A percentile compares a stretch with the other conserved stretches of the same genome.
Conservation (phyloP, 163 green algal species). For the Smithsoniella earleae region DNA sequence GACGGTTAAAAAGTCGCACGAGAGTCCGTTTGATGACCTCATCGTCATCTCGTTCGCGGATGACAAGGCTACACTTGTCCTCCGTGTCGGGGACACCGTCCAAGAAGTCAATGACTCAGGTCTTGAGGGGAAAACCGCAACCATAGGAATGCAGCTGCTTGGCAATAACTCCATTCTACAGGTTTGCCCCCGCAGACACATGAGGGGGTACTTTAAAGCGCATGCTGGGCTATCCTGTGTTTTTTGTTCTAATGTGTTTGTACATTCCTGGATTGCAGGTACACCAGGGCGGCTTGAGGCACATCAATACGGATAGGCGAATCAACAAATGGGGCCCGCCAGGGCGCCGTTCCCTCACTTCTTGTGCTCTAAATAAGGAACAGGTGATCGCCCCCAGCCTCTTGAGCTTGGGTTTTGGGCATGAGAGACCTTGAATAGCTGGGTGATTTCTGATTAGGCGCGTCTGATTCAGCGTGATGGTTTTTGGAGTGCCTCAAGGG, state of each 20-base stretch:
- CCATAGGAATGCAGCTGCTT: conserved; percentile 72
- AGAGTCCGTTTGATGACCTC: conserved; percentile 65
- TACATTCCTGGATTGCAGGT: conserved; percentile 68
- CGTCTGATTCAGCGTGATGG: no score
- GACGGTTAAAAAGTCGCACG: conserved; percentile 56
- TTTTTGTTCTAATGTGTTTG: background rate
- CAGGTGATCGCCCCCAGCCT: conserved; percentile 46
- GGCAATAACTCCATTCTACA: conserved; percentile 89
- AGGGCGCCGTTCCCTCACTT: conserved; percentile 62
- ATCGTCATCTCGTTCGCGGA: conserved; percentile 73
- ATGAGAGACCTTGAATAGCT: no score
- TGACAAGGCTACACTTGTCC: conserved; percentile 20
- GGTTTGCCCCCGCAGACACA: conserved; percentile 52
- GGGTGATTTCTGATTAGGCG: no score
- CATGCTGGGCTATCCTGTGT: no score
- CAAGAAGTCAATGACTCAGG: conserved; percentile 91
- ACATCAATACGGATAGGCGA: conserved; percentile 80
- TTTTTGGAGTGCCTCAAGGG: no score
- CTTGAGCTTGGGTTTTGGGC: no score
- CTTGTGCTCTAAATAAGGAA: conserved; percentile 69
- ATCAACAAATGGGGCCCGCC: conserved; percentile 95
- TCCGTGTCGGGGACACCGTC: conserved; percentile 74
- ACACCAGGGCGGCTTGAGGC: conserved; percentile 76
- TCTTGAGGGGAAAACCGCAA: conserved; percentile 75
- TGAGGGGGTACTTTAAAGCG: no score